Percentiles rank a stretch among this genome's conserved stretches.
Evolutionary conservation across 208 protist genomes (phyloP).

Genomic region (Acanthamoeba royreba): DNA sequence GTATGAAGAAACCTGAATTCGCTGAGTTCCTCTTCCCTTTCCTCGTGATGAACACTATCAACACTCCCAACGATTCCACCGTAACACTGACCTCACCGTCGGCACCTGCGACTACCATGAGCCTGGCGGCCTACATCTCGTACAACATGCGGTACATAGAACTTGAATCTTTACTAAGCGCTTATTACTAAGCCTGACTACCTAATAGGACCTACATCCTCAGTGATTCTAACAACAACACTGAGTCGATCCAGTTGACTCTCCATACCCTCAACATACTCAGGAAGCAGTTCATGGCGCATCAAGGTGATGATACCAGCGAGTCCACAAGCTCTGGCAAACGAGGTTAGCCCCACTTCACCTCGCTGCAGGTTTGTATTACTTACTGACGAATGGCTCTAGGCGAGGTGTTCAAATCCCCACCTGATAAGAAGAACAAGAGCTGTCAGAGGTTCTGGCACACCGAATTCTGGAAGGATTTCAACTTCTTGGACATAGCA

Average conservation of each 20-base stretch:
- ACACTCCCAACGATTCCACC: not conserved
- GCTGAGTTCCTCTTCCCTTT: constrained; percentile 52
- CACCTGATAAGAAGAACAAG: not conserved
- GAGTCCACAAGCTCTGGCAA: not conserved
- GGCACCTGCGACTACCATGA: not conserved
- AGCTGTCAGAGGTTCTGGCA: constrained; percentile 11
- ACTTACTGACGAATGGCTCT: not conserved
- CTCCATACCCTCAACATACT: constrained; percentile 20
- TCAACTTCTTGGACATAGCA: constrained; percentile 44
- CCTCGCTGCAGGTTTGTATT: not conserved
- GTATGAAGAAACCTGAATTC: constrained; percentile 46
- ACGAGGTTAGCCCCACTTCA: not conserved
- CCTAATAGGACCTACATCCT: not conserved
- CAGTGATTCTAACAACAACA: not conserved
- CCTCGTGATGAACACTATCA: constrained; percentile 35
- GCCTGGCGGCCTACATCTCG: not conserved
- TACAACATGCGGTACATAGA: not conserved
- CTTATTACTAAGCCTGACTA: not conserved
- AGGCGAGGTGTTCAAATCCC: not conserved
- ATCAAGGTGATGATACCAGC: not conserved
- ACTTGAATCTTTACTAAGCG: not conserved
- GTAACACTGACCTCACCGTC: not conserved
- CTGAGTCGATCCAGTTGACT: constrained; percentile 2
- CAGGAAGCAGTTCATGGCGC: constrained; percentile 28
- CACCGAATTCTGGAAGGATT: constrained; percentile 40